Base-by-base conservation (phyloP, 2,329 filamentous ascomycete genomes). In the Coniochaeta prunicola region DNA sequence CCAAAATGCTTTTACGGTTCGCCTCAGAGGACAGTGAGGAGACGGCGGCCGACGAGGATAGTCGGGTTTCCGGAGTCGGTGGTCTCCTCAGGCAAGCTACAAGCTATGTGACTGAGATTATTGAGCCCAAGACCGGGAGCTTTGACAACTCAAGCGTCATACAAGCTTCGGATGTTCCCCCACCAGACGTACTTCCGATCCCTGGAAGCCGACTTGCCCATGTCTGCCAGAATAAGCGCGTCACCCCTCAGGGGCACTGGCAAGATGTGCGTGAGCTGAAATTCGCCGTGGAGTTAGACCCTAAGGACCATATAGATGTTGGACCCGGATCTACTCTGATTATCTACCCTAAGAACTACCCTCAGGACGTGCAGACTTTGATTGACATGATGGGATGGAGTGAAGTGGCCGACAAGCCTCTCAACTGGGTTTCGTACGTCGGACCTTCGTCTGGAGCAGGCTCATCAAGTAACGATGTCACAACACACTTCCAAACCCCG, bases 221-320 rank as follows among this genome's bases (percentile, higher is more conserved):
- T 0, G 69, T 99, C 0, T 67, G 77, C 0, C 70, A 74, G n/a
- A 96, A 96, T 68, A 71, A 77, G 19, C 84, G 92, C 17, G 72
- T 96, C 6, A 99, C 94, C 0, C 86, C 92, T 0, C 55, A 71
- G 1, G 76, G 77, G 1, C 94, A 99, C 74, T 97, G 91, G 87
- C 94, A 99, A 76, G 94, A 99, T 74, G 93, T 97, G 50, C 89
- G 94, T 0, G 83, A 90, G 57, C 73, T 97, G n/a, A 80, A 78
- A 1, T 77, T 97, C 15, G 78, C 76, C 9, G 65, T 84, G 70
- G 12, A 33, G 4, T 56, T 61, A 60, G 59, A 24, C 34, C 53
- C 61, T 6, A 58, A 61, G 19, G 24, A 66, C 2, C 62, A 64
- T 1, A 57, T 71, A 67, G 2, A 71, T 74, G 69, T 76, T 71